phyloP scores from a whole-genome alignment of 768 basidiomycete genomes.

The Panaeolus papilionaceus region DNA sequence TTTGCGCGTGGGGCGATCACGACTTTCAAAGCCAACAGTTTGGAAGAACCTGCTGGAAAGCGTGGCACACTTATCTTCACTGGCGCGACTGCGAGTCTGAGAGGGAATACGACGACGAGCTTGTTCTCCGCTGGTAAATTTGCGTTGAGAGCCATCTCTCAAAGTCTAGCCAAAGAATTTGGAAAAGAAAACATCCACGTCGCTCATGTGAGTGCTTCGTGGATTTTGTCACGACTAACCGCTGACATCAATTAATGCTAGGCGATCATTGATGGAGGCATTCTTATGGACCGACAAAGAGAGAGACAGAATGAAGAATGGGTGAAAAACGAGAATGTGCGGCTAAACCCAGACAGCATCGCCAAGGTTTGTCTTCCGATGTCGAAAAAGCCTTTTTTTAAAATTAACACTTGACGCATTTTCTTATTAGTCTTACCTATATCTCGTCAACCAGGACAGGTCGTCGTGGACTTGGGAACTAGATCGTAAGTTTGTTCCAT shows the following conservation, averaged over 20 bases:
- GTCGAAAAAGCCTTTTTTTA: not conserved
- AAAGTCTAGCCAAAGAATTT: constrained; percentile 78
- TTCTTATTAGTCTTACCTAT: constrained; percentile 60
- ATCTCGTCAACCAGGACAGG: constrained; percentile 70
- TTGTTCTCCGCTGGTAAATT: constrained; percentile 69
- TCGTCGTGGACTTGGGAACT: constrained; percentile 84
- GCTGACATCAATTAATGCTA: constrained; percentile 29
- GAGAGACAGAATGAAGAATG: constrained; percentile 40
- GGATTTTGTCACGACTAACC: constrained; percentile 24
- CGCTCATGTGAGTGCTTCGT: constrained; percentile 58
- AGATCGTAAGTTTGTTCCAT: constrained; percentile 56
- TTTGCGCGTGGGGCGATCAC: constrained; percentile 67
- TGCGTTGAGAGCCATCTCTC: constrained; percentile 64
- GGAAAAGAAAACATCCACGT: constrained; percentile 78
- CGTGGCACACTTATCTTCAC: constrained; percentile 73
- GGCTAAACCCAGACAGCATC: constrained; percentile 69
- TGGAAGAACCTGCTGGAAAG: constrained; percentile 52
- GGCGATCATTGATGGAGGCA: constrained; percentile 73
- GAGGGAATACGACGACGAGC: constrained; percentile 67
- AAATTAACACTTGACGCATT: not conserved
- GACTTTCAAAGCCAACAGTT: constrained; percentile 61
- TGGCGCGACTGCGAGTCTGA: constrained; percentile 68
- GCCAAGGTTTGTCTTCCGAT: constrained; percentile 54
- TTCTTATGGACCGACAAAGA: constrained; percentile 40
- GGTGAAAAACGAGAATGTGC: constrained; percentile 49